Evolutionary conservation across 2,329 filamentous ascomycete species (phyloP).

Genomic region (Ophioceras dolichostomum): DNA sequence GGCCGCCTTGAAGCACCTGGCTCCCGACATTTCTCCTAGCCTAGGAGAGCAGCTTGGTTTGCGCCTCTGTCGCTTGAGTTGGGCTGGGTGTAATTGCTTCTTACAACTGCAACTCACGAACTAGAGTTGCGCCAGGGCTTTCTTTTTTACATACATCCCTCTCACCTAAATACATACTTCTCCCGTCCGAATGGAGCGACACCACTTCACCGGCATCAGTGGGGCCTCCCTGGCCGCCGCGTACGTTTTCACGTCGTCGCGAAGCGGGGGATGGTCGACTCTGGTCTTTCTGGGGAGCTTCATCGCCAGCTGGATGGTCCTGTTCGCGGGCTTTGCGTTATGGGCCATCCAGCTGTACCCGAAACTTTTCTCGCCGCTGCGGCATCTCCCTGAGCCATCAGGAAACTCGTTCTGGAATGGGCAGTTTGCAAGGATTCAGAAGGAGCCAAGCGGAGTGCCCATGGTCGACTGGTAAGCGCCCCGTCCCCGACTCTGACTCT

Average conservation of each 20-base stretch:
- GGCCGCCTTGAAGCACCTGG: too few relatives aligned
- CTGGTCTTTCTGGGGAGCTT: conserved; percentile 21
- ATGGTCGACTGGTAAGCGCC: conserved; percentile 38
- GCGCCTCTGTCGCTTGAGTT: too few relatives aligned
- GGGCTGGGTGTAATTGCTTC: too few relatives aligned
- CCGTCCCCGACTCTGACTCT: too few relatives aligned
- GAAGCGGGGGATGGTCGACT: conserved; percentile 17
- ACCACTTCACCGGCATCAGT: too few relatives aligned
- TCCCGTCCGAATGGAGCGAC: too few relatives aligned
- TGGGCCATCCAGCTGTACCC: conserved; percentile 36
- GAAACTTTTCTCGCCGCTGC: conserved; percentile 34
- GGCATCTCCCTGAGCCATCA: conserved; percentile 30
- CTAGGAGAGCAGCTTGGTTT: too few relatives aligned
- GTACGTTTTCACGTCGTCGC: conserved; percentile 18
- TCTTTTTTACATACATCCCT: too few relatives aligned
- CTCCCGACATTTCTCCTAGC: too few relatives aligned
- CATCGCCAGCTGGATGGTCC: conserved; percentile 19
- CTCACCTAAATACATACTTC: too few relatives aligned
- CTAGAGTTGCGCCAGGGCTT: too few relatives aligned
- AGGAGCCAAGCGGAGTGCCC: conserved; percentile 27
- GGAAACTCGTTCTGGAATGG: conserved; percentile 33
- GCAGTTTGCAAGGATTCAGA: conserved; percentile 28
- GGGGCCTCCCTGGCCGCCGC: conserved; percentile 16
- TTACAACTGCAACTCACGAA: too few relatives aligned
- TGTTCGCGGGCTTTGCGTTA: conserved; percentile 21